A percentile compares a stretch with the other conserved stretches of the same genome.
These are phyloP conservation scores for Begonia fuchsioides DNA, from an alignment of 306 rosid species.

Conservation along the genomic window DNA sequence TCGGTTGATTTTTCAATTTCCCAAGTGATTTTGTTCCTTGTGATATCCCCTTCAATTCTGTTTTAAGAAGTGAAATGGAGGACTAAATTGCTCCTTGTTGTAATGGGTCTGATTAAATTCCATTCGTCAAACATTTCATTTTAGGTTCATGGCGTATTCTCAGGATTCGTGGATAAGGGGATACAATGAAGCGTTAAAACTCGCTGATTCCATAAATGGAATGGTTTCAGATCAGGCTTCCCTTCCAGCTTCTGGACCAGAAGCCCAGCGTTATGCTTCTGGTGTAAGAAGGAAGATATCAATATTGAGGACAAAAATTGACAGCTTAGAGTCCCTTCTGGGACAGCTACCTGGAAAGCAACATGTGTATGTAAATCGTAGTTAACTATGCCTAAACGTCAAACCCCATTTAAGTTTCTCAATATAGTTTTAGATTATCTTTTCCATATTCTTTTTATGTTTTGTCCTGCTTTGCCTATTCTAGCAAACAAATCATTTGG, in stretches of 20 bases:
- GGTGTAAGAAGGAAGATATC: slow-evolving; percentile 29
- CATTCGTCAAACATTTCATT: too few species aligned
- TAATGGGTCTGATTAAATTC: too few species aligned
- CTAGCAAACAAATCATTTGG: background rate
- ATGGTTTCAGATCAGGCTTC: slow-evolving; percentile 25
- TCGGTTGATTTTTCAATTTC: too few species aligned
- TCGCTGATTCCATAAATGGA: slow-evolving; percentile 20
- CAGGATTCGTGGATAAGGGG: slow-evolving; percentile 28
- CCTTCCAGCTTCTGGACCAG: slow-evolving; percentile 25
- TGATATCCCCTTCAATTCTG: too few species aligned
- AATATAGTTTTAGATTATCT: background rate
- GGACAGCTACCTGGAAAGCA: slow-evolving; percentile 20
- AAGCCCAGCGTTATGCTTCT: slow-evolving; percentile 25
- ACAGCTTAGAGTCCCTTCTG: slow-evolving; percentile 27
- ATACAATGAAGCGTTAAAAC: slow-evolving; percentile 28
- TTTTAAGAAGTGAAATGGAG: too few species aligned
- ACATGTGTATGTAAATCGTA: slow-evolving; percentile 12
- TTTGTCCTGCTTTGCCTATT: background rate
- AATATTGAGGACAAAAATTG: slow-evolving; percentile 27
- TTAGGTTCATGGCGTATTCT: slow-evolving; percentile 10
- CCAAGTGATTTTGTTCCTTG: too few species aligned
- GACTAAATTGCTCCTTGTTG: too few species aligned
- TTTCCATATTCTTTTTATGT: background rate
- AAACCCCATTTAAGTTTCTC: background rate
- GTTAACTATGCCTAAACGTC: background rate